Evolutionary conservation across 306 rosid genomes (phyloP).

Genomic region (Luffa aegyptiaca): DNA sequence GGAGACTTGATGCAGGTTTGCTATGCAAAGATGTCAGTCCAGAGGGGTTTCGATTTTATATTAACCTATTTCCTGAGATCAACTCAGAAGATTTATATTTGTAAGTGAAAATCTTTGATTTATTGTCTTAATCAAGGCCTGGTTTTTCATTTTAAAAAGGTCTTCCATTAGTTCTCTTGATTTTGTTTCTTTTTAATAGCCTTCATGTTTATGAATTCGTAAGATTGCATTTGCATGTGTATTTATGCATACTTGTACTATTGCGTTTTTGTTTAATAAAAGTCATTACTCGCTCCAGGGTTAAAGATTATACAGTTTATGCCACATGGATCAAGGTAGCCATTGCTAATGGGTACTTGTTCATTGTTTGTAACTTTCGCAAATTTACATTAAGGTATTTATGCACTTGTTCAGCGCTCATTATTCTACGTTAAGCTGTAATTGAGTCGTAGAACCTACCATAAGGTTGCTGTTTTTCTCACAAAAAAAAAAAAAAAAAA

Average conservation of each 20-base stretch:
- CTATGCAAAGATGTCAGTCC: conserved; percentile 91
- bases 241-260: background rate
- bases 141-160: background rate
- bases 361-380: background rate
- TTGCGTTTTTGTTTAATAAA: background rate
- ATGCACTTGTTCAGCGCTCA: background rate
- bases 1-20: conserved; percentile 48
- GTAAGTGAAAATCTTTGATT: conserved; percentile 45
- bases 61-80: conserved; percentile 63
- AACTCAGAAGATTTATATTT: conserved; percentile 39
- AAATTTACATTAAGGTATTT: background rate
- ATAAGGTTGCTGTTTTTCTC: background rate
- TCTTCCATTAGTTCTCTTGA: background rate
- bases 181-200: background rate
- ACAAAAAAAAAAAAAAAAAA: background rate
- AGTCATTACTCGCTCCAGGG: conserved; percentile 36
- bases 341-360: conserved; percentile 17
- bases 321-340: conserved; percentile 49
- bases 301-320: conserved; percentile 50
- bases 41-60: conserved; percentile 81
- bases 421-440: background rate
- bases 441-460: background rate
- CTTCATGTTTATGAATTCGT: background rate
- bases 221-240: background rate
- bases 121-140: background rate